Conservation (phyloP, 148 eudicot species). For the Amaranthus palmeri region DNA sequence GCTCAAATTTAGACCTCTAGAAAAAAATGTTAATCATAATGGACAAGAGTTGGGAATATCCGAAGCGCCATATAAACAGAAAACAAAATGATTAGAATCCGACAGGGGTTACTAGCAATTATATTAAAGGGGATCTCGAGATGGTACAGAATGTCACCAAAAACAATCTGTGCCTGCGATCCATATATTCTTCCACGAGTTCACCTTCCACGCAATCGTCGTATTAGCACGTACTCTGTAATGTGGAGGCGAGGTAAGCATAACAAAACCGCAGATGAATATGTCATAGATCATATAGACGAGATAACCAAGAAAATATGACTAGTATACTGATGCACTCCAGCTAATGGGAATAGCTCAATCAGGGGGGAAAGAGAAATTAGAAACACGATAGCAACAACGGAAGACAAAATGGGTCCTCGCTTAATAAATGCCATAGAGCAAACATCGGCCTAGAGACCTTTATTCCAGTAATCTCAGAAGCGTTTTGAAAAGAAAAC, state of each 20-base stretch:
- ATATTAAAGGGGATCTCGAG: conserved; percentile 15
- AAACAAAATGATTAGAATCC: conserved; percentile 19
- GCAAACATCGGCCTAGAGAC: no score
- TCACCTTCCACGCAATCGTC: conserved; percentile 32
- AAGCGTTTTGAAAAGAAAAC: no score
- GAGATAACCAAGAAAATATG: background rate
- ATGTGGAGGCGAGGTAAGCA: conserved; percentile 17
- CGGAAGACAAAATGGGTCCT: no score
- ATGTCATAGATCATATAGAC: background rate
- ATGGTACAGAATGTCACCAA: conserved; percentile 34
- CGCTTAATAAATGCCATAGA: no score
- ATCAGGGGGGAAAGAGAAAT: no score
- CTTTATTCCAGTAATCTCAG: no score
- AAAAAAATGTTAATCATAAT: conserved; percentile 22
- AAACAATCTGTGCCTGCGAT: conserved; percentile 34
- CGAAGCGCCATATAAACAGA: conserved; percentile 25
- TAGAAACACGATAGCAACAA: no score
- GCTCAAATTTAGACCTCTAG: conserved; percentile 22
- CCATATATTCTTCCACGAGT: conserved; percentile 23
- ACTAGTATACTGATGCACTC: no score
- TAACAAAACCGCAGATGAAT: background rate
- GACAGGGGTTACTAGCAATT: conserved; percentile 7
- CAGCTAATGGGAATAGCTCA: no score
- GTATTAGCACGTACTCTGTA: conserved; percentile 35
- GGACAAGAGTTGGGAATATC: conserved; percentile 29